phyloP scores from a whole-genome alignment of 2,329 filamentous ascomycete species.

The Trichothecium sympodiale region DNA sequence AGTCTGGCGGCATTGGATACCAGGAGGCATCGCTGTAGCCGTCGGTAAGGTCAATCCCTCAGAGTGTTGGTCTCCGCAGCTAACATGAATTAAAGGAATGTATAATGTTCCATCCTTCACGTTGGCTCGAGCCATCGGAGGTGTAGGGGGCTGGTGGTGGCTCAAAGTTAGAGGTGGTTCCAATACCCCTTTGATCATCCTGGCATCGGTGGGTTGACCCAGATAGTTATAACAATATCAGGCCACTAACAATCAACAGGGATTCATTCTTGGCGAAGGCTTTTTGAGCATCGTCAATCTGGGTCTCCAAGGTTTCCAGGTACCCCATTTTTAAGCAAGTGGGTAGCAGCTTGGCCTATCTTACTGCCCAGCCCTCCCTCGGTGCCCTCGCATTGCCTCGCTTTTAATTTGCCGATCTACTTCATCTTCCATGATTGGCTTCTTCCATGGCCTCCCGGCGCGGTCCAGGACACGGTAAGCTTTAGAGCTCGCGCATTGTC shows the following conservation, averaged over 20 bases:
- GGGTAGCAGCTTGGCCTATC: neutral
- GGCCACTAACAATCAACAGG: conserved; percentile 28
- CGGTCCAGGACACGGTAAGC: conserved; percentile 53
- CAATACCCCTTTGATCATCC: conserved; percentile 75
- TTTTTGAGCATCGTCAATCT: conserved; percentile 88
- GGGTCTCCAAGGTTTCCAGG: conserved; percentile 61
- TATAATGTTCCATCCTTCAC: conserved; percentile 98
- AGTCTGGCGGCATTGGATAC: conserved; percentile 65
- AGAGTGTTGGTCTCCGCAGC: neutral
- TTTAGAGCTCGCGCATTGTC: conserved; percentile 59
- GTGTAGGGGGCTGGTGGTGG: conserved; percentile 69
- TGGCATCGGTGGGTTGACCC: conserved; percentile 62
- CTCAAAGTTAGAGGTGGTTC: conserved; percentile 35
- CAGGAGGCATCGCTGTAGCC: conserved; percentile 90
- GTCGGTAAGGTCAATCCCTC: conserved; percentile 49
- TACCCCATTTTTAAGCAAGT: conserved; percentile 54
- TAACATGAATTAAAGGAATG: conserved; percentile 50
- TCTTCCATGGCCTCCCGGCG: conserved; percentile 26
- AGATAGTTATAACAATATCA: too few relatives aligned
- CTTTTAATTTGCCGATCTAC: conserved; percentile 20
- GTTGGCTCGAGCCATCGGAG: conserved; percentile 74
- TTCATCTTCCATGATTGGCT: conserved; percentile 41
- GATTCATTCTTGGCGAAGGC: conserved; percentile 86
- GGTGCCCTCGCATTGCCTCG: too few relatives aligned
- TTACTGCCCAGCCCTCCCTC: too few relatives aligned